Evolutionary conservation across 495 filamentous ascomycete species (phyloP), one percentile per base, ranked within the genome.

Genomic region (Penicillium silybi): DNA sequence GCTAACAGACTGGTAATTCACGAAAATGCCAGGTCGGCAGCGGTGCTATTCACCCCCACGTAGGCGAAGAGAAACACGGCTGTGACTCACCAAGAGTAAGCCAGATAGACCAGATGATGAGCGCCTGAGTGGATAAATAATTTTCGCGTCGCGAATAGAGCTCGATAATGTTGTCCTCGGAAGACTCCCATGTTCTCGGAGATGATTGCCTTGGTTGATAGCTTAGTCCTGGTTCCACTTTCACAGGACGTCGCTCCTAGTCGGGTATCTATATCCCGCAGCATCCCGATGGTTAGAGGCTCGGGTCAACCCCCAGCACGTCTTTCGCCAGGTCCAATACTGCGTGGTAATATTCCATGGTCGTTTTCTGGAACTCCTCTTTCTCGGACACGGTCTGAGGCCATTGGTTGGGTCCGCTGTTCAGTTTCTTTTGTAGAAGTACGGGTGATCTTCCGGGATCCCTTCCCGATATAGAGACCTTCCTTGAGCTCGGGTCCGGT

Each of bases 401-500:
- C 75, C 76, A 80, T 50, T 78, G 65, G 51, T 79, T 80, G 6
- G 78, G 77, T 1, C 74, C 72, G 29, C 64, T 66, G 52, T 66
- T 71, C n/a, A 71, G 41, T 27, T 67, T 67, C 44, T 64, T 60
- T 32, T 64, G 44, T 0, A 66, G 15, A 70, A 72, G 39, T 74
- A 67, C 6, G 71, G 68, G 46, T 78, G 70, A 16, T 69, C 63
- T 7, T 49, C 34, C 1, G 71, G 65, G 15, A 79, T 70, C 50
- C 71, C 27, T 70, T 63, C 40, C 78, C 70, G 34, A 82, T 59
- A 57, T 74, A 79, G 11, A 77, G 66, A 1, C 75, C 78, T 63
- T 80, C 77, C 52, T 80, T 80, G 0, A 78, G 62, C 43, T 81
- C 77, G 0, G 77, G 77, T 1, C 65, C 63, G 4, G 69, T 66